Evolutionary conservation across 495 filamentous ascomycete species (phyloP), one percentile per base, ranked within the genome.

Genomic region (Neurospora sp.): DNA sequence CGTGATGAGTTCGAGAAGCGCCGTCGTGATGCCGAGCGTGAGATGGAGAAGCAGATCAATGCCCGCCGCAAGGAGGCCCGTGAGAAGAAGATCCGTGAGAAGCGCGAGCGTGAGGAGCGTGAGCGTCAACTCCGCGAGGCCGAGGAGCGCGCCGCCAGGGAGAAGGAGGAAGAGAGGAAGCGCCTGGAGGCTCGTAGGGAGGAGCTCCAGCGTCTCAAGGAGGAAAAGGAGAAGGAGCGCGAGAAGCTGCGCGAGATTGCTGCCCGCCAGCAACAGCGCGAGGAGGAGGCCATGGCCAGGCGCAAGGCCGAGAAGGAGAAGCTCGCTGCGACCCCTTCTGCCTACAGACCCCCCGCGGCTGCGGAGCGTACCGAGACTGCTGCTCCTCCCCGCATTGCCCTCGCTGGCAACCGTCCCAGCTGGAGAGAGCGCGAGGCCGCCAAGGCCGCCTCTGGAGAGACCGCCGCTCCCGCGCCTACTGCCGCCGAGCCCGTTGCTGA

Each of bases 1-100:
- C 92, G 93, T 78, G 92, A 97, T 76, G 93, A 98, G 82, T 98
- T 98, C 78, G 96, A 98, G 87, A 93, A 92, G 85, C 90, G 94
- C 70, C 90, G 92, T 79, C 93, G 90, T 83, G 89, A 91, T 77
- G 96, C 96, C 39, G 92, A 97, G 85, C 89, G 89, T 70, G 95
- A 98, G 77, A 88, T 96, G 70, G 90, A 97, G 85, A 90, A 89
- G 82, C 93, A 95, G 84, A 94, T 97, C 84, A 91, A 91, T 71
- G 87, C 91, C 75, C 92, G 96, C 75, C 87, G 91, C 80, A 94
- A 92, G 88, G 94, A 97, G 77, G 89, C 92, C 76, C 84, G 86
- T 75, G 94, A 97, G 77, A 87, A 88, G 75, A 91, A 87, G 81
- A 81, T 87, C 10, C 89, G 90, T 73, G 93, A 95, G 88, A 91